Conservation (phyloP, 768 basidiomycete species). For the Coprinellus micaceus region DNA sequence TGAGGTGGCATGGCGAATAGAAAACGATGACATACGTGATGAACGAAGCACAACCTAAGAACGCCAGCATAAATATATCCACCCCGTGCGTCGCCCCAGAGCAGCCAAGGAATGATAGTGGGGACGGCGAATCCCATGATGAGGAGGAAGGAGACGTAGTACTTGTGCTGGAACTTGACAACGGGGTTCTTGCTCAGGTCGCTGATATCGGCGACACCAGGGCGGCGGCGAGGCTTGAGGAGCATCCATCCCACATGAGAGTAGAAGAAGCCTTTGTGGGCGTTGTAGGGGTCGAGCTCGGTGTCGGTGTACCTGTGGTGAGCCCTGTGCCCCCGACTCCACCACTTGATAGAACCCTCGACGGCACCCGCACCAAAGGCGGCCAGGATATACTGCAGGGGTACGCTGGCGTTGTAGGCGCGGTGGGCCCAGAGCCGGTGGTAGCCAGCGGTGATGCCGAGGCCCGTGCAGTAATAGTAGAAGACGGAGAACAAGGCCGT, state of each 20-base stretch:
- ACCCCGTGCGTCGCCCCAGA: conserved; percentile 84
- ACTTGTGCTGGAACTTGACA: conserved; percentile 83
- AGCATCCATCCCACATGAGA: conserved; percentile 94
- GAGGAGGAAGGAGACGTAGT: conserved; percentile 70
- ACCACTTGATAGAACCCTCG: conserved; percentile 98
- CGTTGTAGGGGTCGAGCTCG: conserved; percentile 93
- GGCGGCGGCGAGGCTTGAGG: conserved; percentile 83
- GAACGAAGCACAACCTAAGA: conserved; percentile 76
- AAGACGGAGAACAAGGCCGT: conserved; percentile 55
- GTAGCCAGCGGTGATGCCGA: conserved; percentile 92
- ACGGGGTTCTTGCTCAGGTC: conserved; percentile 79
- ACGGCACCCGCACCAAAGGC: conserved; percentile 87
- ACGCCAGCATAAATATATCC: conserved; percentile 86
- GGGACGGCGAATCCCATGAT: conserved; percentile 71
- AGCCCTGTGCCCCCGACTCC: conserved; percentile 96
- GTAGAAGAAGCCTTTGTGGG: conserved; percentile 82
- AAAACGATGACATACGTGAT: conserved; percentile 59
- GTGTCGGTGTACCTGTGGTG: conserved; percentile 98
- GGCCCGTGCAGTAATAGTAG: conserved; percentile 50
- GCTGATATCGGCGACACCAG: conserved; percentile 86
- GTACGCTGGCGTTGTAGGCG: conserved; percentile 85
- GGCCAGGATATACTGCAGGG: conserved; percentile 83
- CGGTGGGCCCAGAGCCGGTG: conserved; percentile 98
- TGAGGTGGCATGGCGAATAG: conserved; percentile 1
- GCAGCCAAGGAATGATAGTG: conserved; percentile 69